Percentiles rank a stretch among this genome's conserved stretches.
Evolutionary conservation across 371 early-diverging fungal genomes (phyloP).

Genomic region (Apophysomyces variabilis): DNA sequence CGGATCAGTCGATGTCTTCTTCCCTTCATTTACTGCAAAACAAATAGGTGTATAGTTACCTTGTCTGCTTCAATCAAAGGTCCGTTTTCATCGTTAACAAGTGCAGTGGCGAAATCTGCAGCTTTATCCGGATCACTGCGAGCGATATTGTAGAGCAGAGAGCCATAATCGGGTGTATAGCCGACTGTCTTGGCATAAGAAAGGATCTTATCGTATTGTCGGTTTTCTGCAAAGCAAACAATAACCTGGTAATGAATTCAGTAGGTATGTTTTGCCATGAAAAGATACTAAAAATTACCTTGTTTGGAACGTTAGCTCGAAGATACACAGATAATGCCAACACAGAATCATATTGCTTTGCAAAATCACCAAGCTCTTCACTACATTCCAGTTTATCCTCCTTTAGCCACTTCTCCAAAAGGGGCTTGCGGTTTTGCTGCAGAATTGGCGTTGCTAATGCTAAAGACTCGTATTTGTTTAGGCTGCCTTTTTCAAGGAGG

Average conservation of each 20-base stretch:
- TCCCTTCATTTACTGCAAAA: neutral
- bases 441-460: slow-evolving; percentile 94
- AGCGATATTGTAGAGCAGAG: slow-evolving; percentile 88
- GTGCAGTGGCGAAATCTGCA: slow-evolving; percentile 87
- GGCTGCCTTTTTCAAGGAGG: slow-evolving; percentile 91
- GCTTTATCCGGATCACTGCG: slow-evolving; percentile 93
- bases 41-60: slow-evolving; percentile 25
- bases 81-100: slow-evolving; percentile 85
- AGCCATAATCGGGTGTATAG: slow-evolving; percentile 91
- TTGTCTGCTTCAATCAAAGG: slow-evolving; percentile 85
- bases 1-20: neutral
- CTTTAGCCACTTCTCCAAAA: slow-evolving; percentile 98
- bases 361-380: slow-evolving; percentile 97
- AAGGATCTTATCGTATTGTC: slow-evolving; percentile 95
- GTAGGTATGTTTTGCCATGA: neutral
- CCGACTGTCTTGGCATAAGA: slow-evolving; percentile 94
- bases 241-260: slow-evolving; percentile 56
- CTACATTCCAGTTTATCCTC: slow-evolving; percentile 97
- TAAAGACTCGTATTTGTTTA: slow-evolving; percentile 94
- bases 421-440: slow-evolving; percentile 88
- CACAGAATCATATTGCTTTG: slow-evolving; percentile 89
- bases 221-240: slow-evolving; percentile 95
- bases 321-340: slow-evolving; percentile 95
- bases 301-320: slow-evolving; percentile 91
- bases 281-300: slow-evolving; percentile 54